Percentiles rank a stretch among this genome's conserved stretches.
Conservation (phyloP, 192 early-diverging fungal species). For the Coemansia sp. region DNA sequence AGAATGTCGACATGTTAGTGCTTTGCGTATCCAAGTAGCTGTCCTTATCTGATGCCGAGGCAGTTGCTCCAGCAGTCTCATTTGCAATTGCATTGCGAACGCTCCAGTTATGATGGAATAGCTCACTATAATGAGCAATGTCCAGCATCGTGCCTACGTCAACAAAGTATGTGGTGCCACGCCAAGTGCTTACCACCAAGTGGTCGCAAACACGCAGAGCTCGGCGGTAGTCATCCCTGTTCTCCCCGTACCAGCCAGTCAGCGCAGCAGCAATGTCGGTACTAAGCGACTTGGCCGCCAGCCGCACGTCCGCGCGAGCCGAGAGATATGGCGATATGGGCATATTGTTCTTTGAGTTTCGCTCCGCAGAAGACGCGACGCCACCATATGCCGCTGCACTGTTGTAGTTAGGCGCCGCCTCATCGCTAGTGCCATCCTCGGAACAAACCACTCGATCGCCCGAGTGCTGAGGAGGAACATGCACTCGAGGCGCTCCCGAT, state of each 20-base stretch:
- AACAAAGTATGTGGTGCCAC: slow-evolving; percentile 51
- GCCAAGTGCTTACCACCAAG: slow-evolving; percentile 52
- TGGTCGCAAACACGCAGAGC: slow-evolving; percentile 41
- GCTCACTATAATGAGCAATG: slow-evolving; percentile 47
- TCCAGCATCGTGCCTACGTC: slow-evolving; percentile 46
- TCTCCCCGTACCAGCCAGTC: slow-evolving; percentile 51
- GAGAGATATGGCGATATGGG: slow-evolving; percentile 4
- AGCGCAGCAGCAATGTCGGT: slow-evolving; percentile 36
- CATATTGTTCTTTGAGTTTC: neutral
- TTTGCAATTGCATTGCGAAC: slow-evolving; percentile 15
- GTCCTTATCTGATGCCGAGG: slow-evolving; percentile 24
- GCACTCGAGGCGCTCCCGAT: neutral
- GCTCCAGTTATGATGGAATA: slow-evolving; percentile 40
- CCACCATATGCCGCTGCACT: neutral
- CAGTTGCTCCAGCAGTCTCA: slow-evolving; percentile 15
- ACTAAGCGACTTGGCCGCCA: slow-evolving; percentile 4
- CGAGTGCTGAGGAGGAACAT: too few species aligned
- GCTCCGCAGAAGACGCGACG: neutral
- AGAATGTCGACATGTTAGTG: slow-evolving; percentile 15
- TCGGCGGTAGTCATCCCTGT: slow-evolving; percentile 35
- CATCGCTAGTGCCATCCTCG: slow-evolving; percentile 4
- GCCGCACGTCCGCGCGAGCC: neutral
- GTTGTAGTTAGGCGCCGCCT: neutral
- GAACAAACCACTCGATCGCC: neutral
- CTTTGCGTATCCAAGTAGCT: slow-evolving; percentile 21